Conservation (phyloP, 1,139 yeast species). For the Keqinozyma sinolaborantium region DNA sequence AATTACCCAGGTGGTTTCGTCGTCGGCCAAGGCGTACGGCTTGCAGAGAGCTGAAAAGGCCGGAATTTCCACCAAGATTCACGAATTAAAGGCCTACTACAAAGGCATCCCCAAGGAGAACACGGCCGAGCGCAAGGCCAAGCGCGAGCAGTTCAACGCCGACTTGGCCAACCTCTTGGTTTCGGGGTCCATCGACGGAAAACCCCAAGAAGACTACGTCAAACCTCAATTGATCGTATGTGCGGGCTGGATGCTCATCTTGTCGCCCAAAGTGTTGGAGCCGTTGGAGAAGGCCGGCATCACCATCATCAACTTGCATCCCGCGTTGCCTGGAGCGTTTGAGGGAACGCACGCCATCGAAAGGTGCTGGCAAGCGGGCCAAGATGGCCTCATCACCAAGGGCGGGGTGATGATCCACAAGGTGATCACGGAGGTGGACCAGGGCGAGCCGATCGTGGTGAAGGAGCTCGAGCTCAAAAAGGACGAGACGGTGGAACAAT, state of each 20-base stretch:
- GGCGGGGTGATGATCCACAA: conserved; percentile 98
- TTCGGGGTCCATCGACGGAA: conserved; percentile 36
- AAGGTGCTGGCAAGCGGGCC: conserved; percentile 94
- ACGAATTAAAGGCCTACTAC: conserved; percentile 71
- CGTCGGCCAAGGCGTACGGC: conserved; percentile 81
- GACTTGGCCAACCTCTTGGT: conserved; percentile 74
- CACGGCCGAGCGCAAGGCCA: conserved; percentile 49
- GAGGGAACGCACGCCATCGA: conserved; percentile 97
- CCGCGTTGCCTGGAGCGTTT: conserved; percentile 95
- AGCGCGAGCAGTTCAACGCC: conserved; percentile 68
- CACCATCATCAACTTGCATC: conserved; percentile 88
- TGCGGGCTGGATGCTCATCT: conserved; percentile 97
- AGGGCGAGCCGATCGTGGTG: conserved; percentile 85
- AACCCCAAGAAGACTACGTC: conserved; percentile 22
- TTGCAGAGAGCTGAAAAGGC: conserved; percentile 70
- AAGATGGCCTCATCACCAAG: conserved; percentile 63
- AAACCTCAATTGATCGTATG: conserved; percentile 86
- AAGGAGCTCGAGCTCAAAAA: conserved; percentile 68
- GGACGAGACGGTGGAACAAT: conserved; percentile 73
- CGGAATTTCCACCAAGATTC: conserved; percentile 65
- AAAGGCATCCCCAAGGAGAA: conserved; percentile 67
- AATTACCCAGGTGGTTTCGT: conserved; percentile 77
- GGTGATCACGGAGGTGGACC: conserved; percentile 91
- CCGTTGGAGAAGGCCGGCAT: conserved; percentile 61
- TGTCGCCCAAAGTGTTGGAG: conserved; percentile 69